These are phyloP conservation scores for Zymoseptoria crescenta DNA, from an alignment of 2,329 filamentous ascomycete genomes.

Conservation along the genomic window DNA sequence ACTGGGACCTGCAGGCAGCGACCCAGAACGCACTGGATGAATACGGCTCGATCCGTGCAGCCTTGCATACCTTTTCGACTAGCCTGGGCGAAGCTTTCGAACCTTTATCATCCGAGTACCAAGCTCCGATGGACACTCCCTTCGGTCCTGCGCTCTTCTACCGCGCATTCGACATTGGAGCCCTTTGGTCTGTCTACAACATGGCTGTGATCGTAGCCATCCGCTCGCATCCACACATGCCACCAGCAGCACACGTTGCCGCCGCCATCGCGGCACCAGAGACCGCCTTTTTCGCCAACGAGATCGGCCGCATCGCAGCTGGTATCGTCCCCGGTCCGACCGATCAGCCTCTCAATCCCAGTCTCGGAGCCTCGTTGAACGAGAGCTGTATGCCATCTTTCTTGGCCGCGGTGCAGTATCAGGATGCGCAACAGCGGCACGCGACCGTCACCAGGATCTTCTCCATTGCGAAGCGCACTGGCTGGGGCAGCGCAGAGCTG, in stretches of 20 bases:
- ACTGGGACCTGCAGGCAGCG: slow-evolving; percentile 52
- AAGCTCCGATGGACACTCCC: slow-evolving; percentile 55
- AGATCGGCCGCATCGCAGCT: slow-evolving; percentile 72
- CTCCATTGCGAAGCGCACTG: slow-evolving; percentile 70
- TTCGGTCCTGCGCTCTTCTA: slow-evolving; percentile 80
- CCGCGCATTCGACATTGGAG: slow-evolving; percentile 76
- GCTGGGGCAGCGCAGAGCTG: slow-evolving; percentile 75
- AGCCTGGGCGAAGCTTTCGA: slow-evolving; percentile 69
- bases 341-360: slow-evolving; percentile 59
- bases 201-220: slow-evolving; percentile 77
- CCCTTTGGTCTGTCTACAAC: slow-evolving; percentile 81
- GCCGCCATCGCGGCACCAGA: slow-evolving; percentile 67
- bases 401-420: slow-evolving; percentile 76
- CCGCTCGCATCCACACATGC: slow-evolving; percentile 80
- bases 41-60: slow-evolving; percentile 66
- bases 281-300: slow-evolving; percentile 62
- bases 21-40: slow-evolving; percentile 66
- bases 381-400: slow-evolving; percentile 79
- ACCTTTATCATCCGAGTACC: slow-evolving; percentile 62
- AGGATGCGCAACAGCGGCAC: slow-evolving; percentile 60
- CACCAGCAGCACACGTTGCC: slow-evolving; percentile 79
- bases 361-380: slow-evolving; percentile 71
- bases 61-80: slow-evolving; percentile 59
- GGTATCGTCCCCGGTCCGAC: slow-evolving; percentile 50
- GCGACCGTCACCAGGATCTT: slow-evolving; percentile 70